Evolutionary conservation across 2,329 filamentous ascomycete species (phyloP).

Genomic region (Cladosporium velox): DNA sequence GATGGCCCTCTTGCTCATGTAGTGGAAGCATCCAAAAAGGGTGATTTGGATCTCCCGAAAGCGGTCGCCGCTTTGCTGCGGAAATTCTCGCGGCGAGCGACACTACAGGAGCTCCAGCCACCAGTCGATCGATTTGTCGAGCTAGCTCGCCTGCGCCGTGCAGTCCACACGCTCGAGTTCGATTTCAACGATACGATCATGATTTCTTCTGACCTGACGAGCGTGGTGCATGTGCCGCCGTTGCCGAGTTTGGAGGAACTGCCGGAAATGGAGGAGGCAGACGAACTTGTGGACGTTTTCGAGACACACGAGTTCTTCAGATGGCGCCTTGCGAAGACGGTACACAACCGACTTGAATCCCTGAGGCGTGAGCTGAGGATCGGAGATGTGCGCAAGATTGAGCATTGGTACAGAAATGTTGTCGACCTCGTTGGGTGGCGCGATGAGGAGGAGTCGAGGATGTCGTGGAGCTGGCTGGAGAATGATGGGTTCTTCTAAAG

Average conservation of each 20-base stretch:
- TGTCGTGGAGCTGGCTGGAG: conserved; percentile 11
- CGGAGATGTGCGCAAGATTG: background rate
- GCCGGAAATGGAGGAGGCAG: background rate
- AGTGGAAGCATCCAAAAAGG: background rate
- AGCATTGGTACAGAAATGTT: conserved; percentile 15
- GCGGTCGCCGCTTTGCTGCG: background rate
- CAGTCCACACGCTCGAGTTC: background rate
- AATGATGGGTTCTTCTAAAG: conserved; percentile 6
- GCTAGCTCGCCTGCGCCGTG: background rate
- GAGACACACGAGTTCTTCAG: background rate
- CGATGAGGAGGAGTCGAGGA: background rate
- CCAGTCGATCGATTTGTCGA: background rate
- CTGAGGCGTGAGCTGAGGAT: background rate
- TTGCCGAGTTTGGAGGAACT: background rate
- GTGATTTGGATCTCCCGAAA: background rate
- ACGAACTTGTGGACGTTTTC: no score
- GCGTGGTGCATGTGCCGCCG: background rate
- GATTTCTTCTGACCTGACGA: conserved; percentile 7
- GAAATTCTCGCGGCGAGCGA: background rate
- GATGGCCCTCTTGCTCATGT: background rate
- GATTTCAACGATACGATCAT: background rate
- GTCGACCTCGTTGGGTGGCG: conserved; percentile 6
- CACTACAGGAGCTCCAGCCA: background rate
- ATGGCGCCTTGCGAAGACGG: background rate
- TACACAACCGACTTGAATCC: background rate